A percentile compares a stretch with the other conserved stretches of the same genome.
phyloP scores from a whole-genome alignment of 2,329 filamentous ascomycete genomes.

The Fusarium agapanthi region DNA sequence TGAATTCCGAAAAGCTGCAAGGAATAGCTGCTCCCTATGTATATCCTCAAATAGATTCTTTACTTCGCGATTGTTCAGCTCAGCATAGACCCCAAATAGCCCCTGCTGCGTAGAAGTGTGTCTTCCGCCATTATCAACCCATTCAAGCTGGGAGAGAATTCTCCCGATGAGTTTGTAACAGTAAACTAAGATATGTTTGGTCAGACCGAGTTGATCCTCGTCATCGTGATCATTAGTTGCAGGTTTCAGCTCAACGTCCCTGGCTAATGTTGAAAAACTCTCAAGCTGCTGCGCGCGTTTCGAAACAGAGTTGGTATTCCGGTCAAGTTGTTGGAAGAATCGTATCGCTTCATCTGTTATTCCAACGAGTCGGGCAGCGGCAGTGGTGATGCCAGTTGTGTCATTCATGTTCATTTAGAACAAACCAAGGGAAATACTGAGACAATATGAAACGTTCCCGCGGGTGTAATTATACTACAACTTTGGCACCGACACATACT shows the following conservation, averaged over 20 bases:
- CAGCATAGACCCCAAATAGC: neutral
- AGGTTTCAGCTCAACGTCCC: neutral
- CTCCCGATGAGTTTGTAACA: neutral
- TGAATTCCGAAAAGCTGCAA: neutral
- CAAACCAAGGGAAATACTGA: neutral
- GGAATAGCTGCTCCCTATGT: neutral
- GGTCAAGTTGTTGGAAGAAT: neutral
- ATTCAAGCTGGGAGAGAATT: neutral
- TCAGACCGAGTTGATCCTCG: neutral
- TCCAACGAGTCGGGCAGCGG: slow-evolving; percentile 1
- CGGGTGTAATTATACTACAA: neutral
- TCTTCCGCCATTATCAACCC: neutral
- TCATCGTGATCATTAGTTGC: neutral
- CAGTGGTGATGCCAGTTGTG: neutral
- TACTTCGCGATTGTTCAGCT: neutral
- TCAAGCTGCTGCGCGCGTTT: neutral
- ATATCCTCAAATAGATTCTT: neutral
- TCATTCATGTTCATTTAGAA: neutral
- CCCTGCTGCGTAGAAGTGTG: neutral
- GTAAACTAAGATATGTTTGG: neutral
- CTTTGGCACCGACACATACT: neutral
- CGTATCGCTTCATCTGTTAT: slow-evolving; percentile 1
- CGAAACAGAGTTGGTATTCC: neutral
- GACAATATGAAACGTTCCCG: neutral
- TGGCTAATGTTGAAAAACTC: neutral